Conservation (phyloP, 805 yeast genomes). For the Torulaspora indica region DNA sequence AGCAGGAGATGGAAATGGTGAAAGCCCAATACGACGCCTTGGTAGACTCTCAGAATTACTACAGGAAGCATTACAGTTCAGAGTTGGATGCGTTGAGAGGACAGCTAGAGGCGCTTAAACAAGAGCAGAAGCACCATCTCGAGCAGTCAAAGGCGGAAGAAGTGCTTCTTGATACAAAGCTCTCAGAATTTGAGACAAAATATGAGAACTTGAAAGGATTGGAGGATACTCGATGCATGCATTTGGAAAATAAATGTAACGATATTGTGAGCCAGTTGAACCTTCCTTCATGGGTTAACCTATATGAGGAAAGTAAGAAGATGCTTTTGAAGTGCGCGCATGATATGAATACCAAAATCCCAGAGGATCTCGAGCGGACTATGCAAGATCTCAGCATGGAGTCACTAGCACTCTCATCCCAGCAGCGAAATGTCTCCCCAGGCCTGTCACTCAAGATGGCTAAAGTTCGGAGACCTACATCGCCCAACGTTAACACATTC, state of each 20-base stretch:
- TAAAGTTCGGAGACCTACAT: constrained; percentile 10
- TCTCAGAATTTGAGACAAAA: constrained; percentile 12
- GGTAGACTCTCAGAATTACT: constrained; percentile 25
- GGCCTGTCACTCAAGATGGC: constrained; percentile 11
- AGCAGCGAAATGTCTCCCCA: background rate
- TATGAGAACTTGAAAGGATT: constrained; percentile 10
- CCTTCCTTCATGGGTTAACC: constrained; percentile 19
- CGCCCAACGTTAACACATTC: constrained; percentile 5
- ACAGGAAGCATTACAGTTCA: constrained; percentile 22
- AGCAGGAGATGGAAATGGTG: constrained; percentile 19
- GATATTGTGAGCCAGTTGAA: constrained; percentile 13
- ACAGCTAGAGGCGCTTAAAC: constrained; percentile 10
- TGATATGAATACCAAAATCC: constrained; percentile 14
- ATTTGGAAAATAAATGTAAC: constrained; percentile 11
- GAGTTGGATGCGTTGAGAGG: constrained; percentile 19
- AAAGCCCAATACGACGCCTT: constrained; percentile 27
- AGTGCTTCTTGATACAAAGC: constrained; percentile 4
- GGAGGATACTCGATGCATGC: constrained; percentile 11
- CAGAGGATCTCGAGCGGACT: constrained; percentile 5
- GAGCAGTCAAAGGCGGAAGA: constrained; percentile 9
- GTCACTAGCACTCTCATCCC: constrained; percentile 4
- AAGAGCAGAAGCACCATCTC: constrained; percentile 6
- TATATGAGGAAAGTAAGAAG: constrained; percentile 19
- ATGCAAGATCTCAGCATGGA: constrained; percentile 9
- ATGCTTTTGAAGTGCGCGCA: constrained; percentile 20